Base-by-base conservation (phyloP, 768 basidiomycete genomes). In the Gyrodon lividus region DNA sequence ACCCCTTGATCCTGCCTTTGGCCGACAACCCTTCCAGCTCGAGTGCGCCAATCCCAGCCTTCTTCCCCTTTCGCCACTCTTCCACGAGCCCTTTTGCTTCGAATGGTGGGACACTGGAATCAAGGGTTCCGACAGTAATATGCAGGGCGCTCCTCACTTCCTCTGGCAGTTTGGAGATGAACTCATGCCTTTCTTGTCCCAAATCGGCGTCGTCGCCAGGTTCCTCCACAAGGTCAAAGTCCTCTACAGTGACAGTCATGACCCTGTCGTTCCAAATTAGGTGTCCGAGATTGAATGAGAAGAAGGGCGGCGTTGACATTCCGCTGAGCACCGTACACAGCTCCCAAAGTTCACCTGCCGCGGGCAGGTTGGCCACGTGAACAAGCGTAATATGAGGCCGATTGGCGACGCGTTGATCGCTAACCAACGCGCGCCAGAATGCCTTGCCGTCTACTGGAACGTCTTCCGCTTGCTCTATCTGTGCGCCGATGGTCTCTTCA, bases 371-470 rank as follows among this genome's bases (percentile, higher is more conserved):
- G 19, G 83, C 84, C 56, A 67, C 65, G 68, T 99, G 97, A 26
- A 87, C 86, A 52, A 98, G 72, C 2, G 96, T 98, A 50, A 97
- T 76, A 69, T 98, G 97, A 1, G 95, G 92, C 4, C 77, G 70
- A 35, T 66, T 57, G 14, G 79, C 64, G 13, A 96, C 67, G 22
- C 89, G 75, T 5, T 72, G 62, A 0, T 68, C 67, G 8, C 44
- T 37, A 49, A 76, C 72, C 26, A 95, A 62, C 7, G 59, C 44
- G 0, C 66, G 59, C 78, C 82, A 89, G 52, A 90, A 76, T 5
- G 51, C 40, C 48, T 60, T 70, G 12, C 71, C 71, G 1, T 56
- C 53, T 19, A 61, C 51, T 23, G 68, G 63, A 19, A 64, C 61
- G 26, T 69, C 75, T 16, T 57, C 66, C 4, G 59, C 66, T 13